phyloP scores from a whole-genome alignment of 2,329 filamentous ascomycete species.

The Pezicula radicicola region DNA sequence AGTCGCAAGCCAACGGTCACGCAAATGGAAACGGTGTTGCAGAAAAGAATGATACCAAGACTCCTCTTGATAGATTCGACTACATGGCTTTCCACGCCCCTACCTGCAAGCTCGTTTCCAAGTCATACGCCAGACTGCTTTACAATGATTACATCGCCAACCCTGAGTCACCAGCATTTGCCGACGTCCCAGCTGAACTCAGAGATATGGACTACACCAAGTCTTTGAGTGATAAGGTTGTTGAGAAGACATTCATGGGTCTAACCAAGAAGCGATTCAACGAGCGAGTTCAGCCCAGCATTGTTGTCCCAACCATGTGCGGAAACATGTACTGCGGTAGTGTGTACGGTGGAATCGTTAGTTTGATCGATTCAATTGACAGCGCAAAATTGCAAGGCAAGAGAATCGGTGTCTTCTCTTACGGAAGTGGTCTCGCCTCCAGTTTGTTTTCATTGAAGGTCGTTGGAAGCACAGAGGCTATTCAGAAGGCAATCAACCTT shows the following conservation, averaged over 20 bases:
- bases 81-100: slow-evolving; percentile 81
- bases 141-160: slow-evolving; percentile 83
- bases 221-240: slow-evolving; percentile 75
- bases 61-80: slow-evolving; percentile 75
- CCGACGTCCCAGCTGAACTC: slow-evolving; percentile 72
- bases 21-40: slow-evolving; percentile 41
- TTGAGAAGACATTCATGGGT: slow-evolving; percentile 85
- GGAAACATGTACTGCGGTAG: slow-evolving; percentile 62
- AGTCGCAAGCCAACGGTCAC: slow-evolving; percentile 49
- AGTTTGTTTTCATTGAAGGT: slow-evolving; percentile 72
- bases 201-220: slow-evolving; percentile 76
- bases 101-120: slow-evolving; percentile 83
- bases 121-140: slow-evolving; percentile 78
- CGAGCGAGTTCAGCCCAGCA: slow-evolving; percentile 70
- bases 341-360: slow-evolving; percentile 53
- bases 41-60: slow-evolving; percentile 42
- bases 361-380: slow-evolving; percentile 49
- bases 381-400: slow-evolving; percentile 56
- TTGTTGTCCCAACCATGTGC: slow-evolving; percentile 75
- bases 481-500: slow-evolving; percentile 67
- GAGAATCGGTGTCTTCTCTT: slow-evolving; percentile 56
- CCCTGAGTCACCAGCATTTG: slow-evolving; percentile 64
- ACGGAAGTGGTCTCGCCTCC: slow-evolving; percentile 70
- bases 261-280: slow-evolving; percentile 82
- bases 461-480: slow-evolving; percentile 64